Percentiles rank a stretch among this genome's conserved stretches.
phyloP scores from a whole-genome alignment of 1,139 yeast species.

The Hansenula anomala region DNA sequence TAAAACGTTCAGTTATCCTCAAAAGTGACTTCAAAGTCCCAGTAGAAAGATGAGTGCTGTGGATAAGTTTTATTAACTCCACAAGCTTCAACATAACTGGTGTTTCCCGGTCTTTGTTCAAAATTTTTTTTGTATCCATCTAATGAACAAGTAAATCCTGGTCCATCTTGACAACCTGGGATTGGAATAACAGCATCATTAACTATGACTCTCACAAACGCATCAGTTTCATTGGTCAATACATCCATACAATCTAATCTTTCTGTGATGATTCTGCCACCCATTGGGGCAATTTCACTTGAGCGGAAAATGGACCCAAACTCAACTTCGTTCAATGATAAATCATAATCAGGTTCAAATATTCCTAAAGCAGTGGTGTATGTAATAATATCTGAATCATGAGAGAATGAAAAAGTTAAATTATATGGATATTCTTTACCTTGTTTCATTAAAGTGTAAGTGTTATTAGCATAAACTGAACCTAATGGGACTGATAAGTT shows the following conservation, averaged over 20 bases:
- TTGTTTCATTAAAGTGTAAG: conserved; percentile 21
- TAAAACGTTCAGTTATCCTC: conserved; percentile 9
- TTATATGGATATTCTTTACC: conserved; percentile 23
- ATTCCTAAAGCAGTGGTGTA: conserved; percentile 49
- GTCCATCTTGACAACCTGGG: conserved; percentile 48
- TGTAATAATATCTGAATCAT: conserved; percentile 52
- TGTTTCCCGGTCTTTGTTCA: conserved; percentile 28
- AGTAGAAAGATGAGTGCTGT: conserved; percentile 23
- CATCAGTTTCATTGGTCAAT: conserved; percentile 20
- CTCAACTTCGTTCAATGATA: conserved; percentile 31
- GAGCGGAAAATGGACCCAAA: conserved; percentile 42
- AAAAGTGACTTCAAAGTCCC: conserved; percentile 24
- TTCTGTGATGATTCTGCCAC: conserved; percentile 50
- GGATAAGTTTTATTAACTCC: conserved; percentile 19
- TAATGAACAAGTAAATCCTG: conserved; percentile 55
- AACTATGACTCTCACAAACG: conserved; percentile 47
- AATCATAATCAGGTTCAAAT: conserved; percentile 32
- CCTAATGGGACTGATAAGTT: conserved; percentile 41
- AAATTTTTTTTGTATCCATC: conserved; percentile 34
- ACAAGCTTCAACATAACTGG: conserved; percentile 34
- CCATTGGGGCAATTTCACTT: conserved; percentile 49
- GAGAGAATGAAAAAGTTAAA: conserved; percentile 46
- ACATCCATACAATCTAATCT: conserved; percentile 37
- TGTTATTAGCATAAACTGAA: conserved; percentile 45
- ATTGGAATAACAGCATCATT: conserved; percentile 61